Conservation (phyloP, 2,329 filamentous ascomycete species). For the Xylariaceae sp. region DNA sequence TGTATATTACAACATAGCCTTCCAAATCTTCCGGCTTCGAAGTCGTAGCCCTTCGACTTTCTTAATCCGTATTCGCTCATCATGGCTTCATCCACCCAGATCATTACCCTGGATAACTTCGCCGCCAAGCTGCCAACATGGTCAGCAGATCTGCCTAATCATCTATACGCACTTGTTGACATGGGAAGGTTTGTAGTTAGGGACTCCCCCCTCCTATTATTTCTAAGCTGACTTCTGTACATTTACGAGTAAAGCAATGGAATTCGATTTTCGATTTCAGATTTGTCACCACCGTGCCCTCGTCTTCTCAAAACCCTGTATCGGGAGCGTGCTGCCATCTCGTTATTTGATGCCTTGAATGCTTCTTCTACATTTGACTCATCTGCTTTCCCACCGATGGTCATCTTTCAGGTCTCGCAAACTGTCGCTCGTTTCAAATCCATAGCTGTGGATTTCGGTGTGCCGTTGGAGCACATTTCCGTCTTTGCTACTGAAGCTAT, state of each 20-base stretch:
- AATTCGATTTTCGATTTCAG: conserved; percentile 86
- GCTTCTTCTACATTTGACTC: conserved; percentile 35
- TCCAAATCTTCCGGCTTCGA: no score
- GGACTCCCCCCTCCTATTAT: neutral
- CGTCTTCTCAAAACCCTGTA: conserved; percentile 75
- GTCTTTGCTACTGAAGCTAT: conserved; percentile 89
- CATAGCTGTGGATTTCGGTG: conserved; percentile 66
- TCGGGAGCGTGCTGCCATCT: conserved; percentile 74
- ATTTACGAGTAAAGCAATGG: conserved; percentile 62
- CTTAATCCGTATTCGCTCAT: conserved; percentile 13
- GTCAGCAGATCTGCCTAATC: conserved; percentile 42
- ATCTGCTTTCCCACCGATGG: conserved; percentile 46
- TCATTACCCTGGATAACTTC: conserved; percentile 51
- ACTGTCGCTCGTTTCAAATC: conserved; percentile 67
- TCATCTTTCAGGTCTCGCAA: conserved; percentile 62
- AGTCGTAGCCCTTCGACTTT: no score
- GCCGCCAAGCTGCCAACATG: conserved; percentile 46
- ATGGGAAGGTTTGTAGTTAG: conserved; percentile 51
- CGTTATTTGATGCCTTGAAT: conserved; percentile 78
- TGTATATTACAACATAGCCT: no score
- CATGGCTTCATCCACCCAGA: conserved; percentile 35
- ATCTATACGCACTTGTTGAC: conserved; percentile 55
- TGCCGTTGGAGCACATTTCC: conserved; percentile 61
- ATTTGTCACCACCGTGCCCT: conserved; percentile 65
- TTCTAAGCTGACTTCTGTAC: neutral